These are phyloP conservation scores for Ceratobasidium sp. DNA, from an alignment of 1,284 basidiomycete genomes.

Conservation along the genomic window DNA sequence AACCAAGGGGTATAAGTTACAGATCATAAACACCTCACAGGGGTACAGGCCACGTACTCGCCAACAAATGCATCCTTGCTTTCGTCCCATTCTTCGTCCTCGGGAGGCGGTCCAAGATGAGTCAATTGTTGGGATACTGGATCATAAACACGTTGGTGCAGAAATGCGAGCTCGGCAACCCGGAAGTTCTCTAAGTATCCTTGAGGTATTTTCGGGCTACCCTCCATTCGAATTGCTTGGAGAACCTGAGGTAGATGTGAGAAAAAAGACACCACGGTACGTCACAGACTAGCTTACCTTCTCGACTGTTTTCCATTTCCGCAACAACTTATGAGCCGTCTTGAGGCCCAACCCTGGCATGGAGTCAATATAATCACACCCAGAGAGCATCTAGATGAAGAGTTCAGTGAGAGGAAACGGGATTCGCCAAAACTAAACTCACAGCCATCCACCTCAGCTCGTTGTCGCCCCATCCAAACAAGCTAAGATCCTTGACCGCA, in stretches of 20 bases:
- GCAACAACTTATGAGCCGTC: constrained; percentile 87
- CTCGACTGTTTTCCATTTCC: constrained; percentile 87
- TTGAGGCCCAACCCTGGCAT: constrained; percentile 95
- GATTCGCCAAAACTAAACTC: constrained; percentile 45
- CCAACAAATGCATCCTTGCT: constrained; percentile 81
- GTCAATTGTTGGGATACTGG: constrained; percentile 73
- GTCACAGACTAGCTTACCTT: constrained; percentile 61
- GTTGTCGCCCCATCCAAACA: constrained; percentile 87
- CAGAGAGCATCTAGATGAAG: constrained; percentile 77
- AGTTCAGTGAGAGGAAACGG: background rate
- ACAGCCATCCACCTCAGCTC: constrained; percentile 93
- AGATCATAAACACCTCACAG: constrained; percentile 59
- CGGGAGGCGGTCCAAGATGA: constrained; percentile 69
- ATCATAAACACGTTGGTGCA: constrained; percentile 94
- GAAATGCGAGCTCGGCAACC: constrained; percentile 91
- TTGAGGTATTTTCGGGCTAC: constrained; percentile 82
- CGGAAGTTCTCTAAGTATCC: constrained; percentile 74
- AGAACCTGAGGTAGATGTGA: constrained; percentile 56
- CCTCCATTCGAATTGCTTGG: constrained; percentile 82
- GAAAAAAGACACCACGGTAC: constrained; percentile 11
- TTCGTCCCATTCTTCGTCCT: constrained; percentile 62
- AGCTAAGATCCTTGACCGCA: constrained; percentile 76
- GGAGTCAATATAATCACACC: constrained; percentile 96
- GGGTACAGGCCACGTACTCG: constrained; percentile 72
- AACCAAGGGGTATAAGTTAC: background rate